Evolutionary conservation across 306 rosid genomes (phyloP).

Genomic region (Cyclanthera cordifolia): DNA sequence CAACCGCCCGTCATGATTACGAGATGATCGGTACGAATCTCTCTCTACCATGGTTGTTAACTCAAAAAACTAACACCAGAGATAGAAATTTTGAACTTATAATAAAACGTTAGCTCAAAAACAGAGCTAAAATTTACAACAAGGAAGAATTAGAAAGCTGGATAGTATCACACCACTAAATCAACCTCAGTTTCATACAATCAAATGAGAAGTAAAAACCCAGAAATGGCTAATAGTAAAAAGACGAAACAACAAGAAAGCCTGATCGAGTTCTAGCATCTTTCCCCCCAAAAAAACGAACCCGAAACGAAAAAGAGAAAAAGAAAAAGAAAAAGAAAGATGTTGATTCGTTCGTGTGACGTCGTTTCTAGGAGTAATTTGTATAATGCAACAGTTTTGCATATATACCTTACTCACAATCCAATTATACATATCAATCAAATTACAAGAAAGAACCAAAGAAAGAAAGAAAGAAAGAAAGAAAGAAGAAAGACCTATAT

Average conservation of each 20-base stretch:
- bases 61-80: not conserved
- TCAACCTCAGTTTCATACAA: conserved; percentile 35
- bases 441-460: conserved; percentile 32
- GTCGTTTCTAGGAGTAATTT: conserved; percentile 2
- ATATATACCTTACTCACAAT: conserved; percentile 27
- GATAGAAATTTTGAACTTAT: not conserved
- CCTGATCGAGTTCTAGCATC: conserved; percentile 17
- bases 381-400: not conserved
- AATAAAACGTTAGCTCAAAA: not conserved
- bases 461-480: not conserved
- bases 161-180: conserved; percentile 27
- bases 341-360: conserved; percentile 16
- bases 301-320: not conserved
- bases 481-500: conserved; percentile 14
- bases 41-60: too few relatives aligned
- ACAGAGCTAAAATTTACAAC: not conserved
- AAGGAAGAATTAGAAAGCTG: conserved; percentile 14
- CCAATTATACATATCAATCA: conserved; percentile 42
- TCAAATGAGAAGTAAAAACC: conserved; percentile 16
- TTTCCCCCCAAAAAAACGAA: conserved; percentile 12
- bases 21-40: too few relatives aligned
- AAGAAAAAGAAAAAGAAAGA: too few relatives aligned
- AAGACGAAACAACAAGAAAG: conserved; percentile 6
- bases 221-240: conserved; percentile 11
- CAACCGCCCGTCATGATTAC: too few relatives aligned